Conservation (phyloP, 2,329 filamentous ascomycete genomes). For the Bipolaris cookei region DNA sequence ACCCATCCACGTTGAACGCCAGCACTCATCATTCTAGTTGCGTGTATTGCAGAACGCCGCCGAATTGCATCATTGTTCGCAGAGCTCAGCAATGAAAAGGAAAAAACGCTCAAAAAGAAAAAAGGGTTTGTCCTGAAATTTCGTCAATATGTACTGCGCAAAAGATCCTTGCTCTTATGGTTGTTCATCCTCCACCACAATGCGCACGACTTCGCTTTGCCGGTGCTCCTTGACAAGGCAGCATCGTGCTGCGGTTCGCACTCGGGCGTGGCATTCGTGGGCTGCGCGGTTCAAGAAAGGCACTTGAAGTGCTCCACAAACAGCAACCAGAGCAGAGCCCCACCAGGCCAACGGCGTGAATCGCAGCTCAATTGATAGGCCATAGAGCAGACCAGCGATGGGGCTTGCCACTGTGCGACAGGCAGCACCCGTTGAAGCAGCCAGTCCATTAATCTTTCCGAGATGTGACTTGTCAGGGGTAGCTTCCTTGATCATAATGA, state of each 20-base stretch:
- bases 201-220: slow-evolving; percentile 32
- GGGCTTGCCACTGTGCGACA: slow-evolving; percentile 74
- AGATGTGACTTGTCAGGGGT: slow-evolving; percentile 67
- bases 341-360: slow-evolving; percentile 70
- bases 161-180: not conserved
- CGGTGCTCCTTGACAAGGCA: slow-evolving; percentile 25
- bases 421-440: slow-evolving; percentile 73
- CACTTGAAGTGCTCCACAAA: slow-evolving; percentile 63
- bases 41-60: slow-evolving; percentile 10
- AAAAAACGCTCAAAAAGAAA: not conserved
- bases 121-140: not conserved
- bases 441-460: slow-evolving; percentile 74
- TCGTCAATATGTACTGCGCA: not conserved
- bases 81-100: not conserved
- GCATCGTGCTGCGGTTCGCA: slow-evolving; percentile 32
- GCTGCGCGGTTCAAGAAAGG: slow-evolving; percentile 61
- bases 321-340: slow-evolving; percentile 62
- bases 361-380: slow-evolving; percentile 62
- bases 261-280: slow-evolving; percentile 37
- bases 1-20: slow-evolving; percentile 6
- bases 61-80: slow-evolving; percentile 1
- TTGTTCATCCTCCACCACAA: slow-evolving; percentile 34
- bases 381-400: slow-evolving; percentile 71
- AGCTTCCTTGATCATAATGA: slow-evolving; percentile 76
- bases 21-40: slow-evolving; percentile 3